Base-by-base conservation (phyloP, 768 basidiomycete genomes). In the Suillus alpinus region DNA sequence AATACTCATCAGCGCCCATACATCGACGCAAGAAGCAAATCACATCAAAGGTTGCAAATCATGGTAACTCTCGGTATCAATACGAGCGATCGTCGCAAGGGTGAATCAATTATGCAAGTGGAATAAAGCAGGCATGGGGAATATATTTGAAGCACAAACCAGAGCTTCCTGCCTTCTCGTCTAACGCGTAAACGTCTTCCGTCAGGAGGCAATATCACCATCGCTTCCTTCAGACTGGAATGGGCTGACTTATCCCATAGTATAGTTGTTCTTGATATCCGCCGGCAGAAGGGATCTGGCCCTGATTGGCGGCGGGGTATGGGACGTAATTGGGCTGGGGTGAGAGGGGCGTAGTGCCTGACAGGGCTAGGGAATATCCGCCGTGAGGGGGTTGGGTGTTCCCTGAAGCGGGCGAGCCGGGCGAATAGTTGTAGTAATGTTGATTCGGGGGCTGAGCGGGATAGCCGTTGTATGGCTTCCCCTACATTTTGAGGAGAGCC, bases 321-420 rank as follows among this genome's bases (percentile, higher is more conserved):
- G 61, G 18, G 34, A 1, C 46, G 59, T 62, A 64, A 31, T 65
- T 66, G 6, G 71, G 60, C 37, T 65, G 71, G 31, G 64, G 64
- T 2, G 70, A 61, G 6, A 49, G 60, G 41, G 61, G 3, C 26
- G 58, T 32, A 12, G 36, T 56, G 18, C 47, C 16, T 14, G 56
- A 58, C 5, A 59, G 59, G 14, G 50, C 14, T 34, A 63, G 34
- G 41, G 62, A 51, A 55, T 70, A 60, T 12, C 49, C 56, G 36
- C 29, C 6, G 12, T 61, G 58, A 40, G 31, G 37, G 14, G 12
- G 52, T 14, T 49, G 69, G 34, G 57, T 57, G 39, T 51, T 59
- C 0, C 52, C 39, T 46, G 31, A 12, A 3, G 51, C 32, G 1
- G 60, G 43, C 26, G 57, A 12, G 39, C 52, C 51, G 20, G 59